Conservation (phyloP, 1,284 basidiomycete species). For the Phylloporus sp. region DNA sequence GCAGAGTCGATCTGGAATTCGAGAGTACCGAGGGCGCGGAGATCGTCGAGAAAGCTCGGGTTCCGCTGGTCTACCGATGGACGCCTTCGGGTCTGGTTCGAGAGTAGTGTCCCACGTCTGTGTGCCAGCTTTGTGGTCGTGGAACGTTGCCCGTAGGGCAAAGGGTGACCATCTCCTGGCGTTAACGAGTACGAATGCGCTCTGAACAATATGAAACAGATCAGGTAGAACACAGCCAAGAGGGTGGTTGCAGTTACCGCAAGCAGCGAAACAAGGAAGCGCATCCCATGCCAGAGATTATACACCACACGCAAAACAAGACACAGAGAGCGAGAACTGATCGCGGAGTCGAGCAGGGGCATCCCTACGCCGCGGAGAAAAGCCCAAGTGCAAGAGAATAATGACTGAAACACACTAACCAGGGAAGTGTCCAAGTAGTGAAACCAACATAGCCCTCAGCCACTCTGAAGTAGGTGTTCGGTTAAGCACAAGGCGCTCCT, state of each 20-base stretch:
- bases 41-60: slow-evolving; percentile 8
- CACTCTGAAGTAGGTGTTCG: slow-evolving; percentile 21
- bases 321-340: slow-evolving; percentile 20
- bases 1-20: slow-evolving; percentile 35
- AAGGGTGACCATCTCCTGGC: slow-evolving; percentile 17
- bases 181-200: slow-evolving; percentile 27
- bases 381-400: slow-evolving; percentile 1
- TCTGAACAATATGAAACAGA: slow-evolving; percentile 17
- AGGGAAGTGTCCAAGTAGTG: slow-evolving; percentile 23
- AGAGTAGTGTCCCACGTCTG: background rate
- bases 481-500: slow-evolving; percentile 25
- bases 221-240: slow-evolving; percentile 16
- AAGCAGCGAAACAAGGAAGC: slow-evolving; percentile 27
- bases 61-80: slow-evolving; percentile 4
- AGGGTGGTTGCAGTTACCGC: slow-evolving; percentile 28
- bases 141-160: background rate
- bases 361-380: slow-evolving; percentile 17
- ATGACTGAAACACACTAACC: slow-evolving; percentile 25
- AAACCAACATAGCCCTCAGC: slow-evolving; percentile 20
- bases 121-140: slow-evolving; percentile 4
- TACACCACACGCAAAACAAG: slow-evolving; percentile 17
- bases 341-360: slow-evolving; percentile 2
- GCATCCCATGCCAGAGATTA: slow-evolving; percentile 26
- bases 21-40: slow-evolving; percentile 24
- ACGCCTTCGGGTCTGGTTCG: slow-evolving; percentile 12